Evolutionary conservation across 108 stramenopile genomes (phyloP), one percentile per base, ranked within the genome.

Genomic region (Cyclotella cryptica): DNA sequence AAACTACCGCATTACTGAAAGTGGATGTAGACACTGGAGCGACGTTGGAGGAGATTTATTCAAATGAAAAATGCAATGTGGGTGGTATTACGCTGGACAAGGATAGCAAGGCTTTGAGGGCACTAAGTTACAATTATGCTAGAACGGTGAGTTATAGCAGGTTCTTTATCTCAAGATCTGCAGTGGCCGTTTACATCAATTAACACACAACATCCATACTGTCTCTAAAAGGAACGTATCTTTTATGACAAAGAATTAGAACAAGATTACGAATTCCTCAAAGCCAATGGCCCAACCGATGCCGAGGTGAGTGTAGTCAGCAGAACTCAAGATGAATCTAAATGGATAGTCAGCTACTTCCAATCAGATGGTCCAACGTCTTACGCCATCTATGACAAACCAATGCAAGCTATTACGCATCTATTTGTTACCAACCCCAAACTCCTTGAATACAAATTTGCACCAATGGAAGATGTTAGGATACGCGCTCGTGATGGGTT

Each of bases 1-100:
- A 90, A 42, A 90, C 89, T 1, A 87, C 84, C 19, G 89, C 89
- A 3, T 74, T 90, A 71, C 58, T 88, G 42, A 88, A 90, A 43
- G 86, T 90, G 27, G 83, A 90, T 83, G n/a, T 86, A 17, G 54
- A 55, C n/a, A 86, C 85, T 8, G 87, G 87, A 10, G 80, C 81
- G 39, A 88, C 84, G 1, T 44, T 85, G 53, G 80, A 85, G 39
- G 87, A 85, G 54, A 85, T 88, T 67, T 86, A 75, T 75, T 45
- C 77, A 26, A 86, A 81, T 63, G 89, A 90, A 22, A 84, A 85
- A 28, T 80, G 80, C 61, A 82, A 90, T 84, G 83, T 85, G 12
- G 89, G 86, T 13, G 87, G 84, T 11, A 72, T 90, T 7, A 67
- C 77, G 4, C 27, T 88, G 40, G 84, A 90, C 54, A 84, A 88